phyloP scores from a whole-genome alignment of 2,329 filamentous ascomycete species.

The Aureobasidium sp. region DNA sequence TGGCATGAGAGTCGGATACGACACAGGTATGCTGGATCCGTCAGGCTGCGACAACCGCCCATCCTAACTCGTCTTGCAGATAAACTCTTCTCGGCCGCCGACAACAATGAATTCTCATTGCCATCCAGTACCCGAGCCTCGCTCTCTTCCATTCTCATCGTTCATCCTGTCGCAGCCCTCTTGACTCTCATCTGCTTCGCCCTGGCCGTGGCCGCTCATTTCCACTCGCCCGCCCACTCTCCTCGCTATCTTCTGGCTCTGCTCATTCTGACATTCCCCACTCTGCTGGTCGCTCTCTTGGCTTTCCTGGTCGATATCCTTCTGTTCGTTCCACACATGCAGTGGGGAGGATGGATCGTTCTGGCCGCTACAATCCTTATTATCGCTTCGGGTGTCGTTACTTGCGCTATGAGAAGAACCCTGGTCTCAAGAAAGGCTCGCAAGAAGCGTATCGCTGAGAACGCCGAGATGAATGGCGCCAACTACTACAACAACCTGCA shows the following conservation, averaged over 20 bases:
- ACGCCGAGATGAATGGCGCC: constrained; percentile 93
- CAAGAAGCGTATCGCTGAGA: constrained; percentile 82
- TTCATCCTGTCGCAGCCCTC: constrained; percentile 84
- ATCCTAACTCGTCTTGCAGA: constrained; percentile 28
- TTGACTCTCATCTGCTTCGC: constrained; percentile 77
- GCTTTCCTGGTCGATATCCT: constrained; percentile 91
- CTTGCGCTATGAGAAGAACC: constrained; percentile 89
- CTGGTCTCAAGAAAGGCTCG: constrained; percentile 87
- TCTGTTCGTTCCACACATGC: constrained; percentile 85
- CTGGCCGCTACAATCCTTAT: constrained; percentile 82
- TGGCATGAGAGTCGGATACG: constrained; percentile 73
- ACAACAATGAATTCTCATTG: constrained; percentile 48
- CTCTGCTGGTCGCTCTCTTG: constrained; percentile 71
- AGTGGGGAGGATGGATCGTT: constrained; percentile 91
- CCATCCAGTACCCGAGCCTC: constrained; percentile 56
- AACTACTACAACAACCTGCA: constrained; percentile 62
- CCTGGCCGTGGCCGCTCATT: constrained; percentile 70
- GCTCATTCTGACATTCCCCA: constrained; percentile 78
- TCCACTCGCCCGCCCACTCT: constrained; percentile 82
- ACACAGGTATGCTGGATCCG: constrained; percentile 52
- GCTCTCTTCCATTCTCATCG: constrained; percentile 81
- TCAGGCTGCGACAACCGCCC: constrained; percentile 17
- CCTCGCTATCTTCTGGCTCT: constrained; percentile 76
- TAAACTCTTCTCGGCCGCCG: constrained; percentile 37
- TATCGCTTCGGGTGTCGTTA: constrained; percentile 70